Conservation (phyloP, 495 filamentous ascomycete genomes). For the Lineolata rhizophorae region DNA sequence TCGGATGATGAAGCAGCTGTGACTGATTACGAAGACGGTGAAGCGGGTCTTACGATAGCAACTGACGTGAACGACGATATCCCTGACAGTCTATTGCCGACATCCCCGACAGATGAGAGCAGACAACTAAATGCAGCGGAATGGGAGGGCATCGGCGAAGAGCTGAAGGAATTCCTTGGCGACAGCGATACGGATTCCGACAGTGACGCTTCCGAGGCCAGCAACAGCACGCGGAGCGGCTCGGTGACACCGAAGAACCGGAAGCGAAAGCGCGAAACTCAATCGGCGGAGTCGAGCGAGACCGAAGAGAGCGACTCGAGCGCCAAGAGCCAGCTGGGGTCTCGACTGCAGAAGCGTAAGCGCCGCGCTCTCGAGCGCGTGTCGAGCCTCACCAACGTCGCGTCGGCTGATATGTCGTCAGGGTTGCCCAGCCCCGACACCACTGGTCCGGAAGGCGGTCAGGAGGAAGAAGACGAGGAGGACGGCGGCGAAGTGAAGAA, state of each 20-base stretch:
- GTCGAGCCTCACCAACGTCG: slow-evolving; percentile 21
- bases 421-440: slow-evolving; percentile 23
- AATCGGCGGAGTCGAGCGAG: slow-evolving; percentile 16
- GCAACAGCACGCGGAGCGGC: background rate
- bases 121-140: slow-evolving; percentile 22
- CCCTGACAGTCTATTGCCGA: too few species aligned
- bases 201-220: slow-evolving; percentile 6
- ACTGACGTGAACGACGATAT: slow-evolving; percentile 17
- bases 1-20: slow-evolving; percentile 8
- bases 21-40: slow-evolving; percentile 5
- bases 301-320: slow-evolving; percentile 27
- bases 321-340: slow-evolving; percentile 25
- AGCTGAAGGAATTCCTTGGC: slow-evolving; percentile 57
- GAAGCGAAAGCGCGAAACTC: slow-evolving; percentile 13
- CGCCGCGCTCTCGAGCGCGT: slow-evolving; percentile 17
- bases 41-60: slow-evolving; percentile 14
- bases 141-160: slow-evolving; percentile 44
- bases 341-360: slow-evolving; percentile 22
- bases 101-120: slow-evolving; percentile 1
- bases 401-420: slow-evolving; percentile 11
- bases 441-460: slow-evolving; percentile 29
- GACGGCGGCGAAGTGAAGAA: slow-evolving; percentile 6
- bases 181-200: slow-evolving; percentile 17
- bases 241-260: background rate
- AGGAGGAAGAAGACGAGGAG: slow-evolving; percentile 14